Base-by-base conservation (phyloP, 148 eudicot species). In the Chenopodium suecicum region DNA sequence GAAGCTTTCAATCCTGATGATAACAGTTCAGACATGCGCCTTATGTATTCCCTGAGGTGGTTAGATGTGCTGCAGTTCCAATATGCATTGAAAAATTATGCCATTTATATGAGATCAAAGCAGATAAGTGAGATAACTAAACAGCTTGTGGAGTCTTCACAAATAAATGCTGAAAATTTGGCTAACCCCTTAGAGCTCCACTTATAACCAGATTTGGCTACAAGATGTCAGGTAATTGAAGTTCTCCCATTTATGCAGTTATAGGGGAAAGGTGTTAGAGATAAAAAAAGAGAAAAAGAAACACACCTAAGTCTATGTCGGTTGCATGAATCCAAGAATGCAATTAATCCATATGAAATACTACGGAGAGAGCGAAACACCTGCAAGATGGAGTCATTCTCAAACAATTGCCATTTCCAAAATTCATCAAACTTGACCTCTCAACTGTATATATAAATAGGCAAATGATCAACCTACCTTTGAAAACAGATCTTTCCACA, bases 401-500 rank as follows among this genome's bases (percentile, higher is more conserved):
- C 31, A 79, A 56, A 65, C 56, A 6, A 56, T 46, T 58, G 34
- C 63, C 56, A 71, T 47, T 52, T 25, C 82, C 32, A 25, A 13
- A 20, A 22, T 73, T 41, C 1, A 20, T 47, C n/a, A 66, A 34
- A 67, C 22, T 72, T 20, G 37, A 77, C 2, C 19, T 37, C 41
- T 67, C 73, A 22, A 10, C 69, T 41, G 47, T 7, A 46, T 23
- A 75, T 20, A 20, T 8, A 78, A 1, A 14, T 13, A 34, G 47
- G 78, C 72, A 81, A 79, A n/a, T 27, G 22, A 34, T 68, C n/a
- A 44, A 22, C 8, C 11, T 73, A 93, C 98, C 97, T 94, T 87
- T 34, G 97, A 92, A 86, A 94, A 91, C 69, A 96, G 91, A 80
- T 96, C 99, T 77, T 90, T 88, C 94, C 95, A 94, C 60, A 96